These are phyloP conservation scores for Termitomyces sp. DNA, from an alignment of 768 basidiomycete species.

Conservation along the genomic window DNA sequence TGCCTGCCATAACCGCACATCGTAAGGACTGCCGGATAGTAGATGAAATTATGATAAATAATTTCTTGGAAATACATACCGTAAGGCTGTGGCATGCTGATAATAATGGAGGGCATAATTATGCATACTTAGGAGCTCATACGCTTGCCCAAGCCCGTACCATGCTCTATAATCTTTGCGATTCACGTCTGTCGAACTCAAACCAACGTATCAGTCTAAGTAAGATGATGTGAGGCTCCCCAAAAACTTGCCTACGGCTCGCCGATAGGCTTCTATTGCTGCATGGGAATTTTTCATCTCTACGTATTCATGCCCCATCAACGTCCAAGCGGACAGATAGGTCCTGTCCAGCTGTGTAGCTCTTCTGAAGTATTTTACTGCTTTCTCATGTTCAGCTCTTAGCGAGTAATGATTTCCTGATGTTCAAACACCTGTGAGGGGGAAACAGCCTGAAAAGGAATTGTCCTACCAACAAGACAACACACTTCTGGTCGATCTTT, in stretches of 20 bases:
- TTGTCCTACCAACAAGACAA: slow-evolving; percentile 82
- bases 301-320: slow-evolving; percentile 98
- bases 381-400: slow-evolving; percentile 91
- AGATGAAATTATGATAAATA: slow-evolving; percentile 1
- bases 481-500: slow-evolving; percentile 95
- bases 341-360: slow-evolving; percentile 94
- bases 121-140: slow-evolving; percentile 95
- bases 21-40: slow-evolving; percentile 67
- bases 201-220: background rate
- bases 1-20: slow-evolving; percentile 94
- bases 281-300: slow-evolving; percentile 99
- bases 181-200: slow-evolving; percentile 70
- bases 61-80: slow-evolving; percentile 38
- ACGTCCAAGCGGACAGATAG: slow-evolving; percentile 95
- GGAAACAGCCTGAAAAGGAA: background rate
- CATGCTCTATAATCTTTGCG: slow-evolving; percentile 96
- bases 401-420: slow-evolving; percentile 97
- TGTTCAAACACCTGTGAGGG: slow-evolving; percentile 1
- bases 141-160: slow-evolving; percentile 98
- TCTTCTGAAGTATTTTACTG: slow-evolving; percentile 90
- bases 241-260: slow-evolving; percentile 71
- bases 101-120: slow-evolving; percentile 96
- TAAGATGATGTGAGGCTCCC: background rate
- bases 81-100: slow-evolving; percentile 88
- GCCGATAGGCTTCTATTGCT: slow-evolving; percentile 94